Percentiles rank a stretch among this genome's conserved stretches.
Evolutionary conservation across 2,329 filamentous ascomycete species (phyloP).

Genomic region (Monosporascus sp.): DNA sequence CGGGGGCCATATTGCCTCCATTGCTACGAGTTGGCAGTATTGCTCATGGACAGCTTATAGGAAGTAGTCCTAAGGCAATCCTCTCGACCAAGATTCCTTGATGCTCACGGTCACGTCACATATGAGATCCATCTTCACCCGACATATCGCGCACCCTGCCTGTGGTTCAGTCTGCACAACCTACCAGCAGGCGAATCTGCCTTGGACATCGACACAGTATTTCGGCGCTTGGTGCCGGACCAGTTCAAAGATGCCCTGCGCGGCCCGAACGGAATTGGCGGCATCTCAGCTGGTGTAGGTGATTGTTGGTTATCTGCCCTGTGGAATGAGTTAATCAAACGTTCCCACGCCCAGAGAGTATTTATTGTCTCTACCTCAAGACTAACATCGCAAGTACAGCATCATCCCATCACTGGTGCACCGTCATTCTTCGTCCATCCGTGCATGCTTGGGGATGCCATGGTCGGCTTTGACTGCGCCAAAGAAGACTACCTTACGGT

Average conservation of each 20-base stretch:
- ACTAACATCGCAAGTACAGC: conserved; percentile 43
- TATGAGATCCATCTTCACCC: conserved; percentile 74
- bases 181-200: conserved; percentile 50
- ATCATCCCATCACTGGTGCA: conserved; percentile 75
- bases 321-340: conserved; percentile 27
- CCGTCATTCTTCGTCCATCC: conserved; percentile 91
- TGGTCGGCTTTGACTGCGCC: conserved; percentile 60
- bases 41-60: conserved; percentile 23
- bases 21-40: background rate
- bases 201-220: conserved; percentile 64
- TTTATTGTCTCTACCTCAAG: conserved; percentile 34
- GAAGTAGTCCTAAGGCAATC: conserved; percentile 33
- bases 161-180: conserved; percentile 68
- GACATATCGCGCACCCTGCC: conserved; percentile 68
- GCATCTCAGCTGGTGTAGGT: conserved; percentile 73
- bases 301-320: conserved; percentile 18
- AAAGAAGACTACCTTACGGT: conserved; percentile 71
- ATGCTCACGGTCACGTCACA: conserved; percentile 48
- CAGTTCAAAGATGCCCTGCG: conserved; percentile 59
- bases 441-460: conserved; percentile 79
- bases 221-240: conserved; percentile 64
- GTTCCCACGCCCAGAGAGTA: conserved; percentile 21
- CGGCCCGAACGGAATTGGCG: conserved; percentile 60
- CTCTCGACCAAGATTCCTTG: conserved; percentile 24
- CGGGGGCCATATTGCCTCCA: background rate